These are phyloP conservation scores for Kodamaea suecica DNA, from an alignment of 1,139 yeast species.

Conservation along the genomic window DNA sequence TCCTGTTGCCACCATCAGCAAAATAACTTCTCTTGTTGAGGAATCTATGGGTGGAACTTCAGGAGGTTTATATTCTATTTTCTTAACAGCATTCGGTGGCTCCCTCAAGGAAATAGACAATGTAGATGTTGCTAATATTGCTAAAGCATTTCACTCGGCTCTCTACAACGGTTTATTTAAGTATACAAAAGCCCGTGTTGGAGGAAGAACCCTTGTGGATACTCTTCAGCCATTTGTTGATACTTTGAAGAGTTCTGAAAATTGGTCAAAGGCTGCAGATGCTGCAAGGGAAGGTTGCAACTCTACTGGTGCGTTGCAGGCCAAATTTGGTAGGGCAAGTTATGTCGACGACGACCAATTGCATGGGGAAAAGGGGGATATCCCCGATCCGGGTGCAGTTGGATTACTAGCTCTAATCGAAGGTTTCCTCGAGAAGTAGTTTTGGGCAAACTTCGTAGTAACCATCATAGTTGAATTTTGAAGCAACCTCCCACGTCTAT, in stretches of 20 bases:
- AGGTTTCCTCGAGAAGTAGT: conserved; percentile 29
- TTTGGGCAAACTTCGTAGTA: neutral
- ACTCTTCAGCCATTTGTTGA: conserved; percentile 85
- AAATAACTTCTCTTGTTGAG: conserved; percentile 65
- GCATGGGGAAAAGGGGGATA: conserved; percentile 46
- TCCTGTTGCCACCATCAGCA: conserved; percentile 47
- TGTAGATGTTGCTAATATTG: conserved; percentile 18
- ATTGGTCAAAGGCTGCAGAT: conserved; percentile 55
- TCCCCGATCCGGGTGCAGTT: conserved; percentile 95
- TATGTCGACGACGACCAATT: conserved; percentile 69
- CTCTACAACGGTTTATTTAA: conserved; percentile 59
- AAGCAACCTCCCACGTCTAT: too few relatives aligned
- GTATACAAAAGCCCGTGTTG: conserved; percentile 83
- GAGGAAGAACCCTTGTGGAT: conserved; percentile 89
- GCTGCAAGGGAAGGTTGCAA: conserved; percentile 80
- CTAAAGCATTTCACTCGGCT: conserved; percentile 43
- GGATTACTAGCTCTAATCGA: conserved; percentile 68
- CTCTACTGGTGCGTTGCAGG: conserved; percentile 66
- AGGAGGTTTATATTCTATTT: conserved; percentile 89
- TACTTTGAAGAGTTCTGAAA: conserved; percentile 47
- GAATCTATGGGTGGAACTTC: conserved; percentile 96
- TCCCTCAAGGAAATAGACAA: conserved; percentile 21
- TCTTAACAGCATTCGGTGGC: conserved; percentile 59
- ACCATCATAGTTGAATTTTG: conserved; percentile 14
- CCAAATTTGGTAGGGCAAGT: conserved; percentile 91